These are phyloP conservation scores for Rhizopus microsporus DNA, from an alignment of 371 early-diverging fungal species.

Conservation along the genomic window DNA sequence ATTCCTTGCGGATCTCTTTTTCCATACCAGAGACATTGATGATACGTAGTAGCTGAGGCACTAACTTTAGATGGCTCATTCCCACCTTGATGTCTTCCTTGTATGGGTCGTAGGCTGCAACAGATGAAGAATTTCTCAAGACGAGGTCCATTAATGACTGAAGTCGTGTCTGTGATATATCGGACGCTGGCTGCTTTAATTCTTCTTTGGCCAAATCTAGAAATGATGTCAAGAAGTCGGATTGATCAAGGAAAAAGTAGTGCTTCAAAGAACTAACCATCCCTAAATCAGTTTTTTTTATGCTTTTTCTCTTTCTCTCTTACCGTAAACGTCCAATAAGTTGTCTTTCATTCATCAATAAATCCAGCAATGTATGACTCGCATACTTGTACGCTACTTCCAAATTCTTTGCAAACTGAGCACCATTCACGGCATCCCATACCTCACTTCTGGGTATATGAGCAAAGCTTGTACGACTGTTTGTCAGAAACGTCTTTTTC, in stretches of 20 bases:
- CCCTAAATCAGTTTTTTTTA: not conserved
- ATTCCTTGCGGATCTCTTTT: conserved; percentile 2
- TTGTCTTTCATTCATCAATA: conserved; percentile 70
- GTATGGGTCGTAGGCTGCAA: conserved; percentile 77
- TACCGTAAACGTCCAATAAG: conserved; percentile 76
- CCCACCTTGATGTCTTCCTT: conserved; percentile 84
- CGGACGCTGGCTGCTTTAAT: conserved; percentile 64
- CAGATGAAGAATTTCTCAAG: conserved; percentile 83
- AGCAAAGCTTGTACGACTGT: not conserved
- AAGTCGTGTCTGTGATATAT: conserved; percentile 72
- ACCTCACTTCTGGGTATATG: conserved; percentile 48
- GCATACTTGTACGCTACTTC: conserved; percentile 78
- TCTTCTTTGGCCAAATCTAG: conserved; percentile 82
- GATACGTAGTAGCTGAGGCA: conserved; percentile 74
- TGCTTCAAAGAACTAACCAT: conserved; percentile 82
- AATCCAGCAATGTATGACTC: conserved; percentile 69
- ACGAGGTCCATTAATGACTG: conserved; percentile 88
- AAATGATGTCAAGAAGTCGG: conserved; percentile 93
- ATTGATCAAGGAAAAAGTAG: conserved; percentile 89
- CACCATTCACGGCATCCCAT: conserved; percentile 60
- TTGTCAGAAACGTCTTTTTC: not conserved
- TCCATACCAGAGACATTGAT: conserved; percentile 55
- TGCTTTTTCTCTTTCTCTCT: not conserved
- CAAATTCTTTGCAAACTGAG: conserved; percentile 69
- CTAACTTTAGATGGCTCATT: conserved; percentile 60